Percentiles rank a stretch among this genome's conserved stretches.
phyloP scores from a whole-genome alignment of 768 basidiomycete species.

The Lyophyllum shimeji region DNA sequence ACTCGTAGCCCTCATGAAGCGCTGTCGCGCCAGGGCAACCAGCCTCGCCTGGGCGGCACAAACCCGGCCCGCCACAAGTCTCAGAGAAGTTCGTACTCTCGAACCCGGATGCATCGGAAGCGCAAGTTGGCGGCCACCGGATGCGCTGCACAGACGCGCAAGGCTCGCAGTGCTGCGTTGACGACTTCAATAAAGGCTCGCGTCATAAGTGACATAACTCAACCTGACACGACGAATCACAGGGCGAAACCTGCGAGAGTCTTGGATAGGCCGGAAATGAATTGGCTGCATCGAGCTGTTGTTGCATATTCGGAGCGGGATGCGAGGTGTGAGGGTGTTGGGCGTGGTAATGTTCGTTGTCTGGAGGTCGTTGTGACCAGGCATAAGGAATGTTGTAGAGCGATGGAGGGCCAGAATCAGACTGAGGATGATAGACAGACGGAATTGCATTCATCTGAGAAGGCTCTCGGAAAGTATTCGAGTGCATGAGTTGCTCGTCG shows the following conservation, averaged over 20 bases:
- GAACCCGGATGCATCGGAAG: background rate
- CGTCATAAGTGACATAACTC: background rate
- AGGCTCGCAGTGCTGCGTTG: too few relatives aligned
- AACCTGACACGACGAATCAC: background rate
- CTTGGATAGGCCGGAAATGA: background rate
- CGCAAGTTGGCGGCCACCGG: background rate
- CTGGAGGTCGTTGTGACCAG: background rate
- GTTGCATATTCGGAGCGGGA: background rate
- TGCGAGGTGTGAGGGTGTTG: background rate
- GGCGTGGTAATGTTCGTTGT: background rate
- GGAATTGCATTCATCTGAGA: background rate
- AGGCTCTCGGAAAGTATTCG: background rate
- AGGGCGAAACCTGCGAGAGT: background rate
- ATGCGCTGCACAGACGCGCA: background rate
- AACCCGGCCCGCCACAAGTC: background rate
- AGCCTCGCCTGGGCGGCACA: background rate
- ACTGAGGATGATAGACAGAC: background rate
- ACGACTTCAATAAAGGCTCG: background rate
- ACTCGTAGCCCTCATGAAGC: background rate
- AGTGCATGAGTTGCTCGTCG: background rate
- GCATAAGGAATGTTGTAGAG: background rate
- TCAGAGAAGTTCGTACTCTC: background rate
- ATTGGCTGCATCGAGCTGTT: background rate
- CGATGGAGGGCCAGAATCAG: too few relatives aligned
- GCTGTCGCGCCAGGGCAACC: background rate